Evolutionary conservation across 2,329 filamentous ascomycete genomes (phyloP), one percentile per base, ranked within the genome.

Genomic region (Plenodomus lindquistii): DNA sequence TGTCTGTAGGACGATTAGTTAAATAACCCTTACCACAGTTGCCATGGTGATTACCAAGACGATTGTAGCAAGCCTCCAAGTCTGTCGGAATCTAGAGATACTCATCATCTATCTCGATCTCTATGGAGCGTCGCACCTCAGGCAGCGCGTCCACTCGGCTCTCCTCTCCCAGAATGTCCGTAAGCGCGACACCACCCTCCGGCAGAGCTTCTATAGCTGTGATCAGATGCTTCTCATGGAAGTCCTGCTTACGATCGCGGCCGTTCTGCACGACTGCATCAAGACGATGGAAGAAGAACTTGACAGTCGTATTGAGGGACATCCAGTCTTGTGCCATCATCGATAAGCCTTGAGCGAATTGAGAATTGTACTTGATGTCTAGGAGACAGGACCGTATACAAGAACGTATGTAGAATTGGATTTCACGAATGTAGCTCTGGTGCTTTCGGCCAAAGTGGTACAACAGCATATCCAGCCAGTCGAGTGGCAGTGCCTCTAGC

Each of bases 81-180:
- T 24, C 10, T 5, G 22, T 24, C 22, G 22, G 10, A 10, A 24
- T 24, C 10, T 10, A 24, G 22, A 24, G 22, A 24, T 24, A 24
- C 22, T 24, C 22, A 10, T 24, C 22, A 5, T 24, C 22, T 10
- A 24, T 24, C 22, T 24, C 22, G 10, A 24, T 24, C 22, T 24
- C 22, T 6, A 24, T 10, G 9, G 27, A 31, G 15, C 27, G 11
- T 15, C 27, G 27, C 27, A 31, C 27, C 11, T 31, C 27, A 31
- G 27, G 27, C 27, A 8, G 11, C 27, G 11, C 10, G 15, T 8
- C 4, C 3, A 16, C 35, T 5, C 35, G 16, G 17, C 43, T 50
- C 43, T 50, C 43, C 19, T 46, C 48, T 7, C 43, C 43, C 35
- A 50, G 36, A 29, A 41, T 50, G 6, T 50, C 43, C 15, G 39